Conservation (phyloP, 208 protist genomes). For the Crithidia bombi region DNA sequence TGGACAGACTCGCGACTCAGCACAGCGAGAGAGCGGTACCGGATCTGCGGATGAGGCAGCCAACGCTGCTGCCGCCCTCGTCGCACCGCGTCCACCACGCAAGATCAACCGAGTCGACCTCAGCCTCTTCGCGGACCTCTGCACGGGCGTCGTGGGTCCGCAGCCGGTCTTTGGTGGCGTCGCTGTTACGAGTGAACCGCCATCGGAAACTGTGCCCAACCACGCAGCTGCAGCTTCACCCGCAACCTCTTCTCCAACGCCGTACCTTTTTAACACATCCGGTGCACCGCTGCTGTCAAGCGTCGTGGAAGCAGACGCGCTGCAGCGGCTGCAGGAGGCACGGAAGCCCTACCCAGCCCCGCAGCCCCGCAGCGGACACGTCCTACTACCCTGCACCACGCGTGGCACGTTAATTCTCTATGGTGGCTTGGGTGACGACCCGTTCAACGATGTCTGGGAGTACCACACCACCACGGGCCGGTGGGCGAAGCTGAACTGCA, state of each 20-base stretch:
- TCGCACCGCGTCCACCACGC: slow-evolving; percentile 10
- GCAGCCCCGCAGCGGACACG: slow-evolving; percentile 54
- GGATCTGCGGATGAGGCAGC: not conserved
- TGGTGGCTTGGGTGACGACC: slow-evolving; percentile 47
- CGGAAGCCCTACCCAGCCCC: slow-evolving; percentile 35
- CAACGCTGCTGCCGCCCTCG: not conserved
- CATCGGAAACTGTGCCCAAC: too few relatives aligned
- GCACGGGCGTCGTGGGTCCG: slow-evolving; percentile 23
- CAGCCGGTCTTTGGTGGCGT: slow-evolving; percentile 44
- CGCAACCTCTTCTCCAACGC: not conserved
- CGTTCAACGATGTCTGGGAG: slow-evolving; percentile 72
- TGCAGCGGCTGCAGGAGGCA: slow-evolving; percentile 29
- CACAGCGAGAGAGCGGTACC: not conserved
- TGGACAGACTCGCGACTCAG: not conserved
- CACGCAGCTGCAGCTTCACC: not conserved
- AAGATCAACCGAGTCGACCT: slow-evolving; percentile 11
- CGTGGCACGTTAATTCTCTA: slow-evolving; percentile 55
- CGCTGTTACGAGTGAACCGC: not conserved
- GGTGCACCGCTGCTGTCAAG: slow-evolving; percentile 18
- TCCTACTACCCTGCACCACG: slow-evolving; percentile 41
- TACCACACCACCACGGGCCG: slow-evolving; percentile 38
- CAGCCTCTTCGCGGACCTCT: slow-evolving; percentile 26
- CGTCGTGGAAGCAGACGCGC: slow-evolving; percentile 13
- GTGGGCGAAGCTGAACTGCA: slow-evolving; percentile 48
- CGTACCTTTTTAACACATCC: slow-evolving; percentile 18